Evolutionary conservation across 176 grass and related monocot species (phyloP).

Genomic region (Triticum monococcum): DNA sequence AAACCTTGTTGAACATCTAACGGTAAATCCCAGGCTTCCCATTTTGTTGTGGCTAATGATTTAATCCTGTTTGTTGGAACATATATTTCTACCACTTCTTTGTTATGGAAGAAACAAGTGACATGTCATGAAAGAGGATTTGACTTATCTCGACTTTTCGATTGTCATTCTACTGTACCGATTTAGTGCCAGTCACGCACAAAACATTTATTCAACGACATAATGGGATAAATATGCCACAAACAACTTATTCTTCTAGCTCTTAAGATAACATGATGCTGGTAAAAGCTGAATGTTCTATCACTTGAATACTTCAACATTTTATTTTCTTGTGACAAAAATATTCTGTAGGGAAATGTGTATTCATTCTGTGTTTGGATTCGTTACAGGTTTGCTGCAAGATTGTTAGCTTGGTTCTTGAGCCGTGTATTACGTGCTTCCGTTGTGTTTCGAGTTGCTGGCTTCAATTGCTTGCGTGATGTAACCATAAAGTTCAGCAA

Average conservation of each 20-base stretch:
- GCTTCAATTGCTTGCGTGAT: constrained; percentile 94
- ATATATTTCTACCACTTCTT: background rate
- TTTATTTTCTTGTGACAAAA: background rate
- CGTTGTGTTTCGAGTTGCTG: constrained; percentile 87
- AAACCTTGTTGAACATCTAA: background rate
- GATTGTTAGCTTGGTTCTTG: constrained; percentile 98
- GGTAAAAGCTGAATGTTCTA: background rate
- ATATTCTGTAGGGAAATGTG: background rate
- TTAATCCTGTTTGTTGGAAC: background rate
- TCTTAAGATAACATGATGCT: background rate
- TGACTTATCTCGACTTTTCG: constrained; percentile 6
- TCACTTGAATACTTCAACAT: constrained; percentile 8
- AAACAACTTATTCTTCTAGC: background rate
- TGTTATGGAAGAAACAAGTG: background rate
- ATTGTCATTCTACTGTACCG: background rate
- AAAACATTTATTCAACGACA: background rate
- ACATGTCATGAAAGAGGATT: background rate
- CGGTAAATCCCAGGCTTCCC: background rate
- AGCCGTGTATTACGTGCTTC: constrained; percentile 74
- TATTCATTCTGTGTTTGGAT: constrained; percentile 18
- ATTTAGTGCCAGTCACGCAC: background rate
- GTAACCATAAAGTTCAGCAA: constrained; percentile 87
- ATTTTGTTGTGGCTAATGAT: constrained; percentile 4
- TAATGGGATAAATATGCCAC: background rate
- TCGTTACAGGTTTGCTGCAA: constrained; percentile 72